Evolutionary conservation across 306 rosid species (phyloP).

Genomic region (Casuarina equisetifolia): DNA sequence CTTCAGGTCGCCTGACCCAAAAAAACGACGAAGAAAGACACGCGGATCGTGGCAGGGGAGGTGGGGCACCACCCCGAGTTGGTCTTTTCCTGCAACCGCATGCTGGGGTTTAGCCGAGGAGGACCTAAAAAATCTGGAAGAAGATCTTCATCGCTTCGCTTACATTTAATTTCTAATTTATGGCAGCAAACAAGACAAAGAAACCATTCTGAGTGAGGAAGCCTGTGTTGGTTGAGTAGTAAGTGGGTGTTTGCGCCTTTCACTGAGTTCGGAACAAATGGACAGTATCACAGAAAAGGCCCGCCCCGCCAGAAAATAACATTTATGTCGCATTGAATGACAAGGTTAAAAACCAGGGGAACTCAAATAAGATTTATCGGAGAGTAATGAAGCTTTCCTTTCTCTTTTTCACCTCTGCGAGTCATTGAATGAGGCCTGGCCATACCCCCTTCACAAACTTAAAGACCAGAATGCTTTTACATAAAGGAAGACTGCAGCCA

Average conservation of each 20-base stretch:
- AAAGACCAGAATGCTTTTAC: not conserved
- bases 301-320: constrained; percentile 24
- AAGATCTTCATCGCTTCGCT: constrained; percentile 41
- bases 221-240: not conserved
- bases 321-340: constrained; percentile 25
- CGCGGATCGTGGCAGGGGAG: not conserved
- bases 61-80: constrained; percentile 29
- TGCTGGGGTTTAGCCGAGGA: no score
- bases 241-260: constrained; percentile 2
- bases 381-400: not conserved
- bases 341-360: not conserved
- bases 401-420: not conserved
- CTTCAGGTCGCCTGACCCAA: not conserved
- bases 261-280: constrained; percentile 24
- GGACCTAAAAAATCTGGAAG: constrained; percentile 21
- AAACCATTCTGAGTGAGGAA: constrained; percentile 36
- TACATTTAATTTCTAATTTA: constrained; percentile 34
- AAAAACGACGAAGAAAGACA: not conserved
- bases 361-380: not conserved
- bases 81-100: constrained; percentile 9
- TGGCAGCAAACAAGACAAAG: constrained; percentile 57
- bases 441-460: not conserved
- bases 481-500: constrained; percentile 1
- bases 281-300: constrained; percentile 26
- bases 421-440: not conserved